Evolutionary conservation across 2,329 filamentous ascomycete species (phyloP).

Genomic region (Xylariaceae sp.): DNA sequence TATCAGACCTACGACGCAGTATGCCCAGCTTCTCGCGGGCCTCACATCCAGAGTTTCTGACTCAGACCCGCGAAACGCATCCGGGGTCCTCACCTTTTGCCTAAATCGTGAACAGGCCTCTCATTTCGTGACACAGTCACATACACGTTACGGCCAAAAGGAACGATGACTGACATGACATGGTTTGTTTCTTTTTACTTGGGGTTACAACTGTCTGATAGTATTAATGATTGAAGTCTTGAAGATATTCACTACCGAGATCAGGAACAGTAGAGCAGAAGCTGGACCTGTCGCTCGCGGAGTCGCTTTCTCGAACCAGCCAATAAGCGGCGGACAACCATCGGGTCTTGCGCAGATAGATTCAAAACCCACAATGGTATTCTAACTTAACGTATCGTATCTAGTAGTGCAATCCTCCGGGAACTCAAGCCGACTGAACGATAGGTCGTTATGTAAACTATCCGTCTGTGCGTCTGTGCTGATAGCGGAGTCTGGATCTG

Average conservation of each 20-base stretch:
- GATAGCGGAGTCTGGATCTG: constrained; percentile 2
- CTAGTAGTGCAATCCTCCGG: not conserved
- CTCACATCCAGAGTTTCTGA: constrained; percentile 15
- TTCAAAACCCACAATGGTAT: no score
- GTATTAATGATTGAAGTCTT: no score
- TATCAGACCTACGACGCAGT: not conserved
- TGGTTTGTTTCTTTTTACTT: not conserved
- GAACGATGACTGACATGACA: not conserved
- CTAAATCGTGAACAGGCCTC: constrained; percentile 24
- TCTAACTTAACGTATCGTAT: no score
- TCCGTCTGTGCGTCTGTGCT: constrained; percentile 1
- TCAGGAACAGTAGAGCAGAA: no score
- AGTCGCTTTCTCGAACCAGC: no score
- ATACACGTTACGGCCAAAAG: not conserved
- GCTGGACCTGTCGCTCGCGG: no score
- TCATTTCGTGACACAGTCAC: constrained; percentile 12
- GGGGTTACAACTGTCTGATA: no score
- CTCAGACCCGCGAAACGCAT: constrained; percentile 12
- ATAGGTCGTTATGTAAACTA: not conserved
- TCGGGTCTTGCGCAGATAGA: no score
- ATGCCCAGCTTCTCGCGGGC: constrained; percentile 1
- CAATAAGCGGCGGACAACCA: no score
- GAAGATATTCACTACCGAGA: no score
- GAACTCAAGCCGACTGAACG: constrained; percentile 3
- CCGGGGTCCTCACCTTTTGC: constrained; percentile 24